Evolutionary conservation across 176 grass and related monocot genomes (phyloP).

Genomic region (Puccinellia tenuiflora): DNA sequence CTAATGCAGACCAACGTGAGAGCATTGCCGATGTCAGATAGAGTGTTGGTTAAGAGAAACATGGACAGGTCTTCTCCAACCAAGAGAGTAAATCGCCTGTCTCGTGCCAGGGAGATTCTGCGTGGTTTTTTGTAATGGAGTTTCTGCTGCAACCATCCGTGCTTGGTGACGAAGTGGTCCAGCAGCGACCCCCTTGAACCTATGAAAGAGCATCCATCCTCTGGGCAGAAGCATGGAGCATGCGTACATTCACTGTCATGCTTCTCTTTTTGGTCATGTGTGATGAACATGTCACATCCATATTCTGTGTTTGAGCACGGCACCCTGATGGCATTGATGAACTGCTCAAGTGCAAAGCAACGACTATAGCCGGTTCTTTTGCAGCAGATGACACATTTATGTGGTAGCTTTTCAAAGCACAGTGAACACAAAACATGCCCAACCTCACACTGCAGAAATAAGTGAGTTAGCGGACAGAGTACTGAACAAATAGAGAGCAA

Average conservation of each 20-base stretch:
- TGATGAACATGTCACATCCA: not conserved
- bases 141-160: not conserved
- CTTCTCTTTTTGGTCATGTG: conserved; percentile 15
- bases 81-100: not conserved
- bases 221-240: conserved; percentile 20
- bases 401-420: not conserved
- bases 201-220: not conserved
- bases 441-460: not conserved
- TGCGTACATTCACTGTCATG: not conserved
- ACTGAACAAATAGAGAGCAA: not conserved
- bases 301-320: not conserved
- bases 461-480: not conserved
- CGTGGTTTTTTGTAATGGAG: not conserved
- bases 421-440: not conserved
- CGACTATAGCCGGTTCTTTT: not conserved
- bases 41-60: conserved; percentile 6
- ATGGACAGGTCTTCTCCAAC: conserved; percentile 11
- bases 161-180: not conserved
- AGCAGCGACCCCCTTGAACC: not conserved
- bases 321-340: not conserved
- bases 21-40: not conserved
- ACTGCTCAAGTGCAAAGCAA: conserved; percentile 11
- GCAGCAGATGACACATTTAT: not conserved
- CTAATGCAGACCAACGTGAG: not conserved
- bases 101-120: not conserved